Conservation (phyloP, 2,329 filamentous ascomycete genomes). For the Paecilomyces fulvus region DNA sequence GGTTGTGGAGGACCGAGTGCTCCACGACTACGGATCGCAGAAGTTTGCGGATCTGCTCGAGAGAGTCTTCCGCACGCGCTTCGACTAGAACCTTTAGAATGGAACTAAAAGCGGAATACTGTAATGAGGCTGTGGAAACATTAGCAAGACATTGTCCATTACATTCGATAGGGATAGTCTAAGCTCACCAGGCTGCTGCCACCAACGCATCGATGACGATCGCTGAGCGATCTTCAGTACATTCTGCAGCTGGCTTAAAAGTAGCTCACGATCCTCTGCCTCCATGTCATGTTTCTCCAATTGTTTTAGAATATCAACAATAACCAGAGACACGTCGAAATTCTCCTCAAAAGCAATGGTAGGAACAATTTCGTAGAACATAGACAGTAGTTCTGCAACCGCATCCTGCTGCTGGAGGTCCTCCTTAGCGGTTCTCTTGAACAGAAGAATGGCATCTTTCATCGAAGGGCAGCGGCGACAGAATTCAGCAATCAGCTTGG, state of each 20-base stretch:
- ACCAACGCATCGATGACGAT: slow-evolving; percentile 85
- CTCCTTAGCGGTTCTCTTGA: slow-evolving; percentile 58
- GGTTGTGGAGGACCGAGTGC: slow-evolving; percentile 26
- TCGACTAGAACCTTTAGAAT: slow-evolving; percentile 31
- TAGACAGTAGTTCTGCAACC: slow-evolving; percentile 64
- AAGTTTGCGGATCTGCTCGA: slow-evolving; percentile 25
- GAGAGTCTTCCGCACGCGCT: slow-evolving; percentile 20
- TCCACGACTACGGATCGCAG: slow-evolving; percentile 28
- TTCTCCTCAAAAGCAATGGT: slow-evolving; percentile 72
- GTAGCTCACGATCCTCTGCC: slow-evolving; percentile 47
- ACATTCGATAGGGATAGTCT: slow-evolving; percentile 3
- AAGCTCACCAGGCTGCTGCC: slow-evolving; percentile 55
- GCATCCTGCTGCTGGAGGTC: slow-evolving; percentile 71
- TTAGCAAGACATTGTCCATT: slow-evolving; percentile 8
- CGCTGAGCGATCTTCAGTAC: slow-evolving; percentile 70
- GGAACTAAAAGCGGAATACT: slow-evolving; percentile 34
- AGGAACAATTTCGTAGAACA: slow-evolving; percentile 81
- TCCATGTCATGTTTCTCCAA: slow-evolving; percentile 43
- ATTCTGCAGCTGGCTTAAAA: slow-evolving; percentile 69
- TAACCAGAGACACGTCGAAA: slow-evolving; percentile 74
- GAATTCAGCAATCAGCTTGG: slow-evolving; percentile 64
- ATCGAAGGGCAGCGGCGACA: slow-evolving; percentile 70
- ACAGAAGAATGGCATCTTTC: slow-evolving; percentile 68
- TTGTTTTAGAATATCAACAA: slow-evolving; percentile 59
- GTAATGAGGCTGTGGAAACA: slow-evolving; percentile 23